phyloP scores from a whole-genome alignment of 352 stramenopile species.

The Thalassiosira exigua region DNA sequence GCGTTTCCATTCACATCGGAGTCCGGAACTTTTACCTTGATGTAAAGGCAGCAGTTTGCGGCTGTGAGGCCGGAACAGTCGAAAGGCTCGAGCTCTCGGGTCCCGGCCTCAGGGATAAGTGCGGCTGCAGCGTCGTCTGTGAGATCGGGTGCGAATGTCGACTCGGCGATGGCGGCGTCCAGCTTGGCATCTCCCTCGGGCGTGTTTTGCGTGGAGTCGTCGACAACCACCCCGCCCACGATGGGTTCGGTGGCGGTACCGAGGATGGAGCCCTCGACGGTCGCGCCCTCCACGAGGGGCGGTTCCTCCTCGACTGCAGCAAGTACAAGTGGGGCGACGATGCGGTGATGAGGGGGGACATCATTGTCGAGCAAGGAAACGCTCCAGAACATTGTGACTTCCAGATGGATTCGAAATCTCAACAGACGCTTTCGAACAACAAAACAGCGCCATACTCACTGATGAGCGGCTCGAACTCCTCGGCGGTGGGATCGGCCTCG shows the following conservation, averaged over 20 bases:
- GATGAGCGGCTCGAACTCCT: constrained; percentile 1
- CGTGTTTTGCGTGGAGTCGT: not conserved
- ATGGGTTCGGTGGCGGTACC: constrained; percentile 11
- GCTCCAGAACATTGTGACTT: not conserved
- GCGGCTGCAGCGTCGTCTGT: constrained; percentile 1
- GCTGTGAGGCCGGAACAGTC: constrained; percentile 26
- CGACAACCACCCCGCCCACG: constrained; percentile 17
- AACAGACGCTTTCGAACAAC: no score
- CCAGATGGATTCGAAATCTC: not conserved
- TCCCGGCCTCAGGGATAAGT: not conserved
- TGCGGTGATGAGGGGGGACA: not conserved
- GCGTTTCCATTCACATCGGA: constrained; percentile 5
- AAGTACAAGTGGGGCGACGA: not conserved
- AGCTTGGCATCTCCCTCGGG: constrained; percentile 13
- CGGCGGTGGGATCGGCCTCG: not conserved
- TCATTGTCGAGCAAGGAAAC: not conserved
- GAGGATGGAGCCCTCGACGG: not conserved
- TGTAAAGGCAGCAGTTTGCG: constrained; percentile 29
- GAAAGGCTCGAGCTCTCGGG: not conserved
- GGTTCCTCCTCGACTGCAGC: not conserved
- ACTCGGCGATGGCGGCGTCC: not conserved
- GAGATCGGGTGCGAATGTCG: not conserved
- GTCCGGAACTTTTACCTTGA: constrained; percentile 10
- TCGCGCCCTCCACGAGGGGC: not conserved
- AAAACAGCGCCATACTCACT: not conserved